Evolutionary conservation across 164 flowering plant genomes (phyloP).

Genomic region (Berberis vulgaris): DNA sequence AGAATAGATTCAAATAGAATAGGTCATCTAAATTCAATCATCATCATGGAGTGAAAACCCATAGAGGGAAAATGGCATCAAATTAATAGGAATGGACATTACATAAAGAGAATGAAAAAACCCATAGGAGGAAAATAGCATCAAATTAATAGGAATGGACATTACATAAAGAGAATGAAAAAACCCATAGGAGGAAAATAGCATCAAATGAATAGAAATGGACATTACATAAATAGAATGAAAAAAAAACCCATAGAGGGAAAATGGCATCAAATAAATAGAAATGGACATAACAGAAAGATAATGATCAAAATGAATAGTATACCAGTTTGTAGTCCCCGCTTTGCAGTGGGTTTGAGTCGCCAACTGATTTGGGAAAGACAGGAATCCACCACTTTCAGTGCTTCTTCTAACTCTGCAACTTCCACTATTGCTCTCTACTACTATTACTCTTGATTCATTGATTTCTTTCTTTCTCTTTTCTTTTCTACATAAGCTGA

Average conservation of each 20-base stretch:
- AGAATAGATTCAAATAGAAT: neutral
- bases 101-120: neutral
- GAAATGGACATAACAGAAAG: neutral
- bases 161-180: neutral
- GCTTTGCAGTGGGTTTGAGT: conserved; percentile 46
- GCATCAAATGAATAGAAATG: neutral
- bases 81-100: neutral
- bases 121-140: neutral
- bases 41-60: neutral
- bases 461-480: too few species aligned
- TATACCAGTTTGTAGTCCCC: conserved; percentile 55
- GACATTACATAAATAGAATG: neutral
- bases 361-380: conserved; percentile 60
- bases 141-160: neutral
- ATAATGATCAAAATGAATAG: neutral
- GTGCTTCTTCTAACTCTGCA: conserved; percentile 26
- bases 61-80: neutral
- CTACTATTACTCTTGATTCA: too few species aligned
- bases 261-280: neutral
- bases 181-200: neutral
- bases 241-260: neutral
- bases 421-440: neutral
- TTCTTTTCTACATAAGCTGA: too few species aligned
- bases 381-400: conserved; percentile 34
- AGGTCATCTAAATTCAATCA: neutral